Conservation (phyloP, 1,284 basidiomycete species). For the Athelia psychrophila region DNA sequence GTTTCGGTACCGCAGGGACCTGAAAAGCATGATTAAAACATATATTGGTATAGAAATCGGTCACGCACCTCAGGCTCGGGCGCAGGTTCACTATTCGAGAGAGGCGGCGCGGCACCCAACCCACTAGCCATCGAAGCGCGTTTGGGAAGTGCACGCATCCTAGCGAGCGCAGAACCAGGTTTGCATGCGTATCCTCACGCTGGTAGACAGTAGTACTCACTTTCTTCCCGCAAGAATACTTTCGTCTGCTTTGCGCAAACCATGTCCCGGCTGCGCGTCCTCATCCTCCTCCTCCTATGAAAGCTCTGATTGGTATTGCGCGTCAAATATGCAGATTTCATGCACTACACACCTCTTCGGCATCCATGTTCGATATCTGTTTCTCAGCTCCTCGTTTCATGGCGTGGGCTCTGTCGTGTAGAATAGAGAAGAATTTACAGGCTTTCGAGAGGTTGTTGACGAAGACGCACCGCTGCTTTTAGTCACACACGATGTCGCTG, state of each 20-base stretch:
- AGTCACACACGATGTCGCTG: too few species aligned
- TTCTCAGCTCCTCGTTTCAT: slow-evolving; percentile 79
- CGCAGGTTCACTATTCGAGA: slow-evolving; percentile 1
- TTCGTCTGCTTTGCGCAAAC: slow-evolving; percentile 58
- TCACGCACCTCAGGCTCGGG: too few species aligned
- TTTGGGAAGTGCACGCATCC: slow-evolving; percentile 58
- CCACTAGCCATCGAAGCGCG: slow-evolving; percentile 32
- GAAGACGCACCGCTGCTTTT: too few species aligned
- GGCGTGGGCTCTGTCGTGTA: slow-evolving; percentile 9
- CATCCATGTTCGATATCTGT: slow-evolving; percentile 58
- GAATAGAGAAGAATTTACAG: not conserved
- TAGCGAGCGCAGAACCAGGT: slow-evolving; percentile 20
- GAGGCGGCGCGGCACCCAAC: slow-evolving; percentile 7
- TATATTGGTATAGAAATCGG: slow-evolving; percentile 11
- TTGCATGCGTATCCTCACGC: too few species aligned
- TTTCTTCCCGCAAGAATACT: slow-evolving; percentile 44
- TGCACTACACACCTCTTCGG: slow-evolving; percentile 29
- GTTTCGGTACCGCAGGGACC: slow-evolving; percentile 7
- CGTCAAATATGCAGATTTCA: not conserved
- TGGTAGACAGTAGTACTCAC: slow-evolving; percentile 33
- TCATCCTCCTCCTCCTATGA: slow-evolving; percentile 21
- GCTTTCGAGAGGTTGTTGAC: not conserved
- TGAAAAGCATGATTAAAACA: slow-evolving; percentile 2
- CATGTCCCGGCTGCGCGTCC: slow-evolving; percentile 40
- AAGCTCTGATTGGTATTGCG: slow-evolving; percentile 7